Evolutionary conservation across 371 early-diverging fungal genomes (phyloP).

Genomic region (Syncephalis fuscata): DNA sequence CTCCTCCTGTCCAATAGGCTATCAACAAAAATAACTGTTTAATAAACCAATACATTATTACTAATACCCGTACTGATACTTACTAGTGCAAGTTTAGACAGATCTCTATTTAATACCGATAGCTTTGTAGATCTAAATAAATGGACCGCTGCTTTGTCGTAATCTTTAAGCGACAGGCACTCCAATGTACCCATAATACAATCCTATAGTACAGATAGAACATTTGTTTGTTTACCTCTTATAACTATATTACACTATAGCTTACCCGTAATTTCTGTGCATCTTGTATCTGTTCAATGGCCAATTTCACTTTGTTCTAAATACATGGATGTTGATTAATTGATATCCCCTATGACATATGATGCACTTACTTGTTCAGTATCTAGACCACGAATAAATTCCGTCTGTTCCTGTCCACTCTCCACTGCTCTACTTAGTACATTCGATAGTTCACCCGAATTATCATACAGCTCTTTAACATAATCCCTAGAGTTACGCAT

Average conservation of each 20-base stretch:
- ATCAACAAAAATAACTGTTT: background rate
- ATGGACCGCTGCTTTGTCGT: conserved; percentile 66
- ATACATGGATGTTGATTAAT: background rate
- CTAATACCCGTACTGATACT: background rate
- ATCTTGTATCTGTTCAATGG: conserved; percentile 50
- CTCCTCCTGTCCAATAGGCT: conserved; percentile 41
- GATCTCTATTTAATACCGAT: conserved; percentile 44
- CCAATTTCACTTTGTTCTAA: conserved; percentile 46
- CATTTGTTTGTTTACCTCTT: conserved; percentile 1
- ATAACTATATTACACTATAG: background rate
- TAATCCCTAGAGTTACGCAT: no score
- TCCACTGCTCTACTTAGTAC: no score
- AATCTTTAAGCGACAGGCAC: conserved; percentile 49
- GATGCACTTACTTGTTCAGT: no score
- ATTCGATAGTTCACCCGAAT: no score
- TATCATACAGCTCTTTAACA: no score
- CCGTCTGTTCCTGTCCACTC: no score
- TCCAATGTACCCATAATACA: conserved; percentile 53
- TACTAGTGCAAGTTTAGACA: conserved; percentile 47
- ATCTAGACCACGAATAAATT: no score
- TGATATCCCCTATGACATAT: no score
- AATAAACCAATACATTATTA: background rate
- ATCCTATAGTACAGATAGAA: conserved; percentile 8
- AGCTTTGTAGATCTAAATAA: conserved; percentile 41
- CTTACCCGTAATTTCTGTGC: conserved; percentile 51